Percentiles rank a stretch among this genome's conserved stretches.
These are phyloP conservation scores for Pseudogymnoascus sp. DNA, from an alignment of 2,329 filamentous ascomycete species.

Conservation along the genomic window DNA sequence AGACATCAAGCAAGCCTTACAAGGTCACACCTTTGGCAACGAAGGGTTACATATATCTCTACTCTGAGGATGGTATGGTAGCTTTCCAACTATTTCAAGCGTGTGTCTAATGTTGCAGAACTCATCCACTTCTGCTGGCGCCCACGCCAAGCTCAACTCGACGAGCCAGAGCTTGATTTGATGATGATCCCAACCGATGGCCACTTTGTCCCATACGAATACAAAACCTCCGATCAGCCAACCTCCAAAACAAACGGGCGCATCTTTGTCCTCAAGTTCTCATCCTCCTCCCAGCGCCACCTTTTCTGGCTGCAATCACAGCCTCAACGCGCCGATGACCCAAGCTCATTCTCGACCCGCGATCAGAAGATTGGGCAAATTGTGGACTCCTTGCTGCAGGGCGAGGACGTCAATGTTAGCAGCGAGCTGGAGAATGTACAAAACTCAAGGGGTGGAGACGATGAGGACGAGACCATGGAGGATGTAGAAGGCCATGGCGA, in stretches of 20 bases:
- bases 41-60: constrained; percentile 86
- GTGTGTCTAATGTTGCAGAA: constrained; percentile 42
- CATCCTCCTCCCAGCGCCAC: constrained; percentile 81
- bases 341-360: constrained; percentile 72
- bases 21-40: constrained; percentile 66
- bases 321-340: constrained; percentile 62
- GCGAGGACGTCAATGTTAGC: constrained; percentile 76
- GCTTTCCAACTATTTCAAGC: neutral
- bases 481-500: constrained; percentile 62
- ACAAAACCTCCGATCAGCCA: constrained; percentile 50
- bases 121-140: constrained; percentile 97
- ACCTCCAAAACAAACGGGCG: constrained; percentile 71
- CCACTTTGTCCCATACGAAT: constrained; percentile 78
- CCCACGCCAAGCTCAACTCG: constrained; percentile 60
- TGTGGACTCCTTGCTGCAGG: constrained; percentile 75
- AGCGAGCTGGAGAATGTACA: constrained; percentile 60
- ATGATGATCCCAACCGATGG: constrained; percentile 90
- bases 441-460: constrained; percentile 46
- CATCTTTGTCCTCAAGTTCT: constrained; percentile 89
- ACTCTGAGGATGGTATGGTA: constrained; percentile 71
- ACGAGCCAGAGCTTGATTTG: constrained; percentile 75
- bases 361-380: constrained; percentile 84
- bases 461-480: constrained; percentile 71
- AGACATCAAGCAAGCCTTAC: constrained; percentile 51
- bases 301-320: constrained; percentile 97